These are phyloP conservation scores for Lecanosticta acicola DNA, from an alignment of 2,329 filamentous ascomycete genomes.

Conservation along the genomic window DNA sequence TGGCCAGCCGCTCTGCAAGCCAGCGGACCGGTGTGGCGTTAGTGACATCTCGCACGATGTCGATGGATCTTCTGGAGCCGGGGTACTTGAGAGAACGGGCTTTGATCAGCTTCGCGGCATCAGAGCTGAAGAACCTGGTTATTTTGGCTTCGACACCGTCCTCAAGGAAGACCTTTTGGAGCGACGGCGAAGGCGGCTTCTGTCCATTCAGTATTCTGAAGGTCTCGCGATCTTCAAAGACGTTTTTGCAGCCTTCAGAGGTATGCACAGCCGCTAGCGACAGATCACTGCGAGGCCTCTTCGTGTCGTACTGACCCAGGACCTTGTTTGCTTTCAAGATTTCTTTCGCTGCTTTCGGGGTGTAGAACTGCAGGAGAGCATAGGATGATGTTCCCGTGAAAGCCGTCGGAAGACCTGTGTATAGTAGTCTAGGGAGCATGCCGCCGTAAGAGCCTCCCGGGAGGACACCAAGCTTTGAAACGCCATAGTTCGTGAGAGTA, in stretches of 20 bases:
- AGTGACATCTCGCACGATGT: conserved; percentile 60
- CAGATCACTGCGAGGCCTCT: conserved; percentile 32
- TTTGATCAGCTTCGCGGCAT: conserved; percentile 42
- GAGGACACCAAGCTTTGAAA: conserved; percentile 37
- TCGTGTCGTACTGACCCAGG: conserved; percentile 43
- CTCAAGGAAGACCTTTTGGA: conserved; percentile 46
- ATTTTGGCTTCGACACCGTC: conserved; percentile 42
- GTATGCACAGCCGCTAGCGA: conserved; percentile 46
- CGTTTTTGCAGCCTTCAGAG: conserved; percentile 45
- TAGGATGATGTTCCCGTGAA: conserved; percentile 48
- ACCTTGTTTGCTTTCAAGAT: conserved; percentile 46
- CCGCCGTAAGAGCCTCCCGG: conserved; percentile 41
- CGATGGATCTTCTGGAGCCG: conserved; percentile 43
- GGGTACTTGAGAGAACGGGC: conserved; percentile 44
- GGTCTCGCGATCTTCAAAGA: conserved; percentile 46
- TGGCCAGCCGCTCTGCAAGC: conserved; percentile 57
- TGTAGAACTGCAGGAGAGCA: conserved; percentile 48
- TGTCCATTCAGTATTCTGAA: conserved; percentile 43
- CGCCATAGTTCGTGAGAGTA: conserved; percentile 48
- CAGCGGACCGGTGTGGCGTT: conserved; percentile 62
- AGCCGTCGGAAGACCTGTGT: conserved; percentile 43
- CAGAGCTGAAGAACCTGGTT: conserved; percentile 40
- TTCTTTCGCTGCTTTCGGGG: conserved; percentile 42
- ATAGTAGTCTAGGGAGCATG: conserved; percentile 41
- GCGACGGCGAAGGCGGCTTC: conserved; percentile 33